These are phyloP conservation scores for Tetracladium marchalianum DNA, from an alignment of 495 filamentous ascomycete genomes.

Conservation along the genomic window DNA sequence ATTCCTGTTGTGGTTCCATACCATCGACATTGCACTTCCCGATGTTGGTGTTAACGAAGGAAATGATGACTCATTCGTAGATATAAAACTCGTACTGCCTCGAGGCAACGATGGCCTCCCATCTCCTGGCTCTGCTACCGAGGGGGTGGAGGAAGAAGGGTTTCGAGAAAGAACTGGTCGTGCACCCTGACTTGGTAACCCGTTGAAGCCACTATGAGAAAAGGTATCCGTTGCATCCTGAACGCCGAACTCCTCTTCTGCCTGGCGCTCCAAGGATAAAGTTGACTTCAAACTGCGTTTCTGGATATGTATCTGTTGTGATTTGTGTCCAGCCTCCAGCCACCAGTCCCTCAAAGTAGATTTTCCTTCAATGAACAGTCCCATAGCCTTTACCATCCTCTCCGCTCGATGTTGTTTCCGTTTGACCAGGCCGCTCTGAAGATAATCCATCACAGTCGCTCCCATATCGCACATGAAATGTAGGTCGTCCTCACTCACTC, in stretches of 20 bases:
- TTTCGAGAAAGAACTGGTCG: background rate
- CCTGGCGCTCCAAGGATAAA: constrained; percentile 6
- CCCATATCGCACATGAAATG: constrained; percentile 31
- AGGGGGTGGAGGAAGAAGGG: constrained; percentile 3
- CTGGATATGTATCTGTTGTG: constrained; percentile 1
- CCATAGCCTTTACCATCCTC: constrained; percentile 28
- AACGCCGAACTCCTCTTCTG: constrained; percentile 19
- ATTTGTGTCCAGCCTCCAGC: constrained; percentile 16
- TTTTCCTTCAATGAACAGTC: constrained; percentile 27
- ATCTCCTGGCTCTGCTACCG: constrained; percentile 2
- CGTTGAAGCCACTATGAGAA: constrained; percentile 7
- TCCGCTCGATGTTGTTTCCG: constrained; percentile 26
- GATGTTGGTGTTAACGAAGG: too few species aligned
- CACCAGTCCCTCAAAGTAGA: constrained; percentile 20
- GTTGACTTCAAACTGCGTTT: constrained; percentile 2
- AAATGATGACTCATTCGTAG: too few species aligned
- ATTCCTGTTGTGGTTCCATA: constrained; percentile 2
- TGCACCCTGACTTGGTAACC: constrained; percentile 2
- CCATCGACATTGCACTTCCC: background rate
- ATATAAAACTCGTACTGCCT: constrained; percentile 3
- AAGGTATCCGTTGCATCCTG: constrained; percentile 15
- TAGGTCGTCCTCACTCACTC: constrained; percentile 21
- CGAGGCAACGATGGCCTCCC: constrained; percentile 9
- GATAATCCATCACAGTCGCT: constrained; percentile 32
- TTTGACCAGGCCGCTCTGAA: constrained; percentile 27